phyloP scores from a whole-genome alignment of 768 basidiomycete species.

The Coprinopsis cinerea region DNA sequence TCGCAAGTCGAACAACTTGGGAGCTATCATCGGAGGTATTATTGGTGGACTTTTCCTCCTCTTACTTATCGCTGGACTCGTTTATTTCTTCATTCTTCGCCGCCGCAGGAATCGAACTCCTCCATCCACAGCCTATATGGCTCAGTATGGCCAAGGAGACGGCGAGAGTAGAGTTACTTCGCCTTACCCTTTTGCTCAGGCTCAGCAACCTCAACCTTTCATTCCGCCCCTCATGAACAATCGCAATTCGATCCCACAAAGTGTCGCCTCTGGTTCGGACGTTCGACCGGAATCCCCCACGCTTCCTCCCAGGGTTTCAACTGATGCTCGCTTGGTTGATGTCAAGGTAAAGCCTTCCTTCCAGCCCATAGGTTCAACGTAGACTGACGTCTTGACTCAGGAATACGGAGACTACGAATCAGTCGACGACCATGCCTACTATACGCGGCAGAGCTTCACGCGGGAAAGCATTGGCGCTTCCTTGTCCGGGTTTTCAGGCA shows the following conservation, averaged over 20 bases:
- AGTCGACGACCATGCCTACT: too few relatives aligned
- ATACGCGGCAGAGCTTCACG: too few relatives aligned
- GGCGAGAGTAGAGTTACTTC: not conserved
- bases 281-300: not conserved
- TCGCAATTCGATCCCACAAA: too few relatives aligned
- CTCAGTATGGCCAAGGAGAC: conserved; percentile 15
- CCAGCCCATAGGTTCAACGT: too few relatives aligned
- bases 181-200: not conserved
- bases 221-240: too few relatives aligned
- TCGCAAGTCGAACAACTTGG: conserved; percentile 21
- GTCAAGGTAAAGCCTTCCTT: too few relatives aligned
- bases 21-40: conserved; percentile 44
- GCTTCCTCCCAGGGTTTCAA: not conserved
- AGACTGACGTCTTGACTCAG: too few relatives aligned
- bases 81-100: conserved; percentile 16
- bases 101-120: conserved; percentile 19
- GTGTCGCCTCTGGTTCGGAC: too few relatives aligned
- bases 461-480: too few relatives aligned
- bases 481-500: too few relatives aligned
- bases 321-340: too few relatives aligned
- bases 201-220: conserved; percentile 4
- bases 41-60: conserved; percentile 33
- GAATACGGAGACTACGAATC: too few relatives aligned
- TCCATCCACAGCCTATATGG: conserved; percentile 19
- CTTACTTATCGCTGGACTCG: conserved; percentile 15